These are phyloP conservation scores for Neurospora sp. DNA, from an alignment of 495 filamentous ascomycete genomes.

Conservation along the genomic window DNA sequence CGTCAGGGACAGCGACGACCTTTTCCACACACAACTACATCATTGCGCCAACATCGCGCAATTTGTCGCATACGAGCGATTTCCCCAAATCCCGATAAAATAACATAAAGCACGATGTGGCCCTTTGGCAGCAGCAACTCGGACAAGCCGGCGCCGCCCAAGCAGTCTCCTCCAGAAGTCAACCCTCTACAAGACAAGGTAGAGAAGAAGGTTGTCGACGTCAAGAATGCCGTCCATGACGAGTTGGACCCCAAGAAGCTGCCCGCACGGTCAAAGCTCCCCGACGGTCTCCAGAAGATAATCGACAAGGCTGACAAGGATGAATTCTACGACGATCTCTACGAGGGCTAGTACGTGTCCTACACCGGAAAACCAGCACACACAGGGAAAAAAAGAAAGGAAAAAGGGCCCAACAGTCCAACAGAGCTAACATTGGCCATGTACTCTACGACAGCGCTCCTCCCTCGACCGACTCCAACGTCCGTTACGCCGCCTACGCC, in stretches of 20 bases:
- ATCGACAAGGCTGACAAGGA: slow-evolving; percentile 56
- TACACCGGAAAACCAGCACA: not conserved
- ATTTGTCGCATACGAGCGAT: not conserved
- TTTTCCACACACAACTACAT: not conserved
- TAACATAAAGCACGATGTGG: slow-evolving; percentile 22
- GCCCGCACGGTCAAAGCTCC: slow-evolving; percentile 51
- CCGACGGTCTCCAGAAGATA: slow-evolving; percentile 58
- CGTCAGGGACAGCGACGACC: not conserved
- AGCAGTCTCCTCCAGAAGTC: slow-evolving; percentile 13
- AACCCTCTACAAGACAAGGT: not conserved
- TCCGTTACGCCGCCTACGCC: slow-evolving; percentile 91
- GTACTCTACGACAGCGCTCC: slow-evolving; percentile 44
- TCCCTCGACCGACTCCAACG: slow-evolving; percentile 71
- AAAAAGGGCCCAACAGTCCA: not conserved
- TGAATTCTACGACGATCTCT: slow-evolving; percentile 69
- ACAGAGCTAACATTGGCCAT: slow-evolving; percentile 7
- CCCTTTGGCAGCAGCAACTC: slow-evolving; percentile 29
- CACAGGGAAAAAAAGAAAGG: not conserved
- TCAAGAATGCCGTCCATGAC: slow-evolving; percentile 13
- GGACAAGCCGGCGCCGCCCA: slow-evolving; percentile 23
- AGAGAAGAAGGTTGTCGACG: slow-evolving; percentile 8
- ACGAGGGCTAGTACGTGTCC: slow-evolving; percentile 65
- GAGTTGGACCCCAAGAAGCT: slow-evolving; percentile 38
- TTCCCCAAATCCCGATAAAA: not conserved
- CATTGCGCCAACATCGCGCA: not conserved